Percentiles rank a stretch among this genome's conserved stretches.
phyloP scores from a whole-genome alignment of 768 basidiomycete genomes.

The Xerocomus brunneocitrinus region DNA sequence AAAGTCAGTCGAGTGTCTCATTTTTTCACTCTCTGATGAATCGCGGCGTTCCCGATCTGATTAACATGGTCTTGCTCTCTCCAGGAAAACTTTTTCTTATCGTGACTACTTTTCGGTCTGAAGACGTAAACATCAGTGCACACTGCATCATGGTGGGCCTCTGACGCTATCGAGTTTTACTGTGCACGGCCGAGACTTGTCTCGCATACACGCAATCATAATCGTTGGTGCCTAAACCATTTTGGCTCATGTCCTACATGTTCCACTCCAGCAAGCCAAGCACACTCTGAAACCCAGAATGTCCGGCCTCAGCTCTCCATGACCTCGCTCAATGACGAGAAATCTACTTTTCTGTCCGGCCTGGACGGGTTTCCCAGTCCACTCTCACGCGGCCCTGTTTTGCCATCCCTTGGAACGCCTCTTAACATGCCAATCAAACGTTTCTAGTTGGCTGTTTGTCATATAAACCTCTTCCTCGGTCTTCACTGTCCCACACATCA shows the following conservation, averaged over 20 bases:
- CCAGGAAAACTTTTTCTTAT: slow-evolving; percentile 4
- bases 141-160: not conserved
- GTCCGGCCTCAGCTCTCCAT: not conserved
- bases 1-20: slow-evolving; percentile 9
- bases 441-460: slow-evolving; percentile 19
- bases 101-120: not conserved
- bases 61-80: slow-evolving; percentile 1
- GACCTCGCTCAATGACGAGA: not conserved
- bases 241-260: not conserved
- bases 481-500: slow-evolving; percentile 7
- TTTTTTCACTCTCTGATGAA: slow-evolving; percentile 2
- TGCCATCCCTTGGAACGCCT: not conserved
- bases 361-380: not conserved
- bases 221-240: slow-evolving; percentile 1
- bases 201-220: slow-evolving; percentile 6
- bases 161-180: slow-evolving; percentile 4
- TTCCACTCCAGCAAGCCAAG: not conserved
- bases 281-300: not conserved
- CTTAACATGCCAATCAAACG: slow-evolving; percentile 22
- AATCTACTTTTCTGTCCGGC: not conserved
- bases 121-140: slow-evolving; percentile 18
- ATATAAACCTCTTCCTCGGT: slow-evolving; percentile 1
- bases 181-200: not conserved
- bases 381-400: not conserved
- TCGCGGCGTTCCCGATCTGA: slow-evolving; percentile 6